Conservation (phyloP, 1,284 basidiomycete genomes). For the Sporisorium scitamineum region DNA sequence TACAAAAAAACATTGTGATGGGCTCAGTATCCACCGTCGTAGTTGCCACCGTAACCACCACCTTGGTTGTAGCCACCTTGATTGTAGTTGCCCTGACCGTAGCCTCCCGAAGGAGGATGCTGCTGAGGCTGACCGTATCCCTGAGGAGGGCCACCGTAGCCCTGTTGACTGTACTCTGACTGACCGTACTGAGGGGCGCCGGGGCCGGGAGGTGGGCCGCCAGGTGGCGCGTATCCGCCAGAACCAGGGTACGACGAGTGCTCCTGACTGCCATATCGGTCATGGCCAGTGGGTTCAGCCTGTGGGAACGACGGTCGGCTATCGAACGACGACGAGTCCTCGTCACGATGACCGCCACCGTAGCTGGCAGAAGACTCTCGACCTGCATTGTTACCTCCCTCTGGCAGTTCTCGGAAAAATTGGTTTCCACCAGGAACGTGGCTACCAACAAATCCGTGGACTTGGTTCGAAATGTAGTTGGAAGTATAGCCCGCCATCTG, state of each 20-base stretch:
- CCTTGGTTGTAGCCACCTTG: conserved; percentile 24
- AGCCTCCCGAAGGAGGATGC: conserved; percentile 25
- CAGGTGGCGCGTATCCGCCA: conserved; percentile 23
- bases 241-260: conserved; percentile 12
- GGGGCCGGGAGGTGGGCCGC: conserved; percentile 24
- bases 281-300: conserved; percentile 39
- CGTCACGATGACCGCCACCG: conserved; percentile 12
- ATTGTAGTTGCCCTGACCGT: conserved; percentile 13
- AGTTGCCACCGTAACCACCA: conserved; percentile 32
- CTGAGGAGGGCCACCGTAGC: conserved; percentile 9
- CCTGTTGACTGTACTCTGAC: conserved; percentile 22
- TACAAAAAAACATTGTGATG: neutral
- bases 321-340: conserved; percentile 23
- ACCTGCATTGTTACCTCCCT: conserved; percentile 9
- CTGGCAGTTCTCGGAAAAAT: conserved; percentile 38
- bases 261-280: conserved; percentile 15
- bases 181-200: conserved; percentile 18
- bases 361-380: conserved; percentile 5
- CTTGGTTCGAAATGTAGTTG: conserved; percentile 49
- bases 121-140: conserved; percentile 25
- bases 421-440: conserved; percentile 33
- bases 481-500: conserved; percentile 44
- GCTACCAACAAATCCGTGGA: conserved; percentile 43
- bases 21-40: conserved; percentile 43
- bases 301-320: conserved; percentile 40